Percentiles rank a stretch among this genome's conserved stretches.
Evolutionary conservation across 2,329 filamentous ascomycete genomes (phyloP).

Genomic region (Trichoderma breve): DNA sequence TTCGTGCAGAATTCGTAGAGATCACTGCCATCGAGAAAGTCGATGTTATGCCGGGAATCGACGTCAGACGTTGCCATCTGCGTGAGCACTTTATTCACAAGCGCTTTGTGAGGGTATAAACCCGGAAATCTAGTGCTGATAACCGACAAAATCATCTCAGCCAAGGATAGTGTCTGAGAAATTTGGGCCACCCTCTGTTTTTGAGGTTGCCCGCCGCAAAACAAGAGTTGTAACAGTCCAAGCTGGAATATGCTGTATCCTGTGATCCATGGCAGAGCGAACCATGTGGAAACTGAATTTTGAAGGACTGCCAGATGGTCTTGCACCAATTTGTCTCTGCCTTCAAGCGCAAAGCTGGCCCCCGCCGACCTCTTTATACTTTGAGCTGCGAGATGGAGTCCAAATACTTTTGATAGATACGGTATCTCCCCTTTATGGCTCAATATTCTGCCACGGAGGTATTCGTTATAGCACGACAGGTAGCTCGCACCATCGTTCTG

Average conservation of each 20-base stretch:
- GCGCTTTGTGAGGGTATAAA: neutral
- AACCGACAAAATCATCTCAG: neutral
- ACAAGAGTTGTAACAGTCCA: neutral
- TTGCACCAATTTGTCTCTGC: neutral
- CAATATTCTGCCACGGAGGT: neutral
- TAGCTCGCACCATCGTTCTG: neutral
- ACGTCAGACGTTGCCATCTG: neutral
- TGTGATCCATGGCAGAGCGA: slow-evolving; percentile 7
- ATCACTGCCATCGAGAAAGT: slow-evolving; percentile 12
- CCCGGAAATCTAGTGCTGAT: slow-evolving; percentile 9
- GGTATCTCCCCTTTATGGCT: neutral
- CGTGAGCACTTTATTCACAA: neutral
- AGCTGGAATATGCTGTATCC: slow-evolving; percentile 16
- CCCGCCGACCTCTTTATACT: neutral
- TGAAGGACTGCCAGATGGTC: neutral
- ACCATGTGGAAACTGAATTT: neutral
- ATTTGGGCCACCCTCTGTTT: neutral
- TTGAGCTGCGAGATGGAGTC: neutral
- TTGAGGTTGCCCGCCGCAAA: neutral
- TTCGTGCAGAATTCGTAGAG: slow-evolving; percentile 9
- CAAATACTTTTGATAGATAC: neutral
- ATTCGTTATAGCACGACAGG: neutral
- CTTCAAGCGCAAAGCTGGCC: neutral
- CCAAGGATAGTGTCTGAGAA: neutral
- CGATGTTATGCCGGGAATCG: neutral